Evolutionary conservation across 768 basidiomycete genomes (phyloP), one percentile per base, ranked within the genome.

Genomic region (Agaricus sinodeliciosus): DNA sequence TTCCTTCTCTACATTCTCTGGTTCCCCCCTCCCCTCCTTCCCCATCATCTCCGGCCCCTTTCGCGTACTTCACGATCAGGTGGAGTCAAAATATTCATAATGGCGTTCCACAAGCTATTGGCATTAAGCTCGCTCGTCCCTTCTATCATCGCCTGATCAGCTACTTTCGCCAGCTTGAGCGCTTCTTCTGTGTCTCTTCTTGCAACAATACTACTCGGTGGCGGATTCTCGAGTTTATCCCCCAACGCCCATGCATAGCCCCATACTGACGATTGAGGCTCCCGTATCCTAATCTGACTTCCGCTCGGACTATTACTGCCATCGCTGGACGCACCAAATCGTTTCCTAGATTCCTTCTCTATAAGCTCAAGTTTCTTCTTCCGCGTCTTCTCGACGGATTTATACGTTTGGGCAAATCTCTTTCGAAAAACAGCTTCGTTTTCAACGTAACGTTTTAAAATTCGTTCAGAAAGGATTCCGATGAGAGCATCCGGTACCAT

Each of bases 141-240:
- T 60, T 81, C 81, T 15, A 82, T 58, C 40, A 83, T 70, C 13
- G 78, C 73, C 64, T 79, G 75, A 62, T 91, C 90, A 4, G 90
- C 90, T 34, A 90, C 75, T 47, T 76, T 78, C 22, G 87, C 88
- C 37, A 93, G 70, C 60, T 77, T 72, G 22, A 82, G 72, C 9
- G 90, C 90, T 69, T 93, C 90, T 36, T 74, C 72, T 4, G 91
- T 94, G 61, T 98, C 94, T 49, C 93, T 70, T 52, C 94, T 73
- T n/a, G 89, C 84, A 28, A 90, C 89, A 59, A 97, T 91, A 49
- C 92, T 94, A 60, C 87, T 90, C 2, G 94, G 89, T 3, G 95
- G 95, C 3, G 95, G 95, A 16, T 76, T 73, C 68, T 96, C 94
- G 47, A 80, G 72, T 13, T 74, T 81, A 56, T 90, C 85, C 31